Evolutionary conservation across 257 asterid species (phyloP), one percentile per base, ranked within the genome.

Genomic region (Haberlea rhodopensis): DNA sequence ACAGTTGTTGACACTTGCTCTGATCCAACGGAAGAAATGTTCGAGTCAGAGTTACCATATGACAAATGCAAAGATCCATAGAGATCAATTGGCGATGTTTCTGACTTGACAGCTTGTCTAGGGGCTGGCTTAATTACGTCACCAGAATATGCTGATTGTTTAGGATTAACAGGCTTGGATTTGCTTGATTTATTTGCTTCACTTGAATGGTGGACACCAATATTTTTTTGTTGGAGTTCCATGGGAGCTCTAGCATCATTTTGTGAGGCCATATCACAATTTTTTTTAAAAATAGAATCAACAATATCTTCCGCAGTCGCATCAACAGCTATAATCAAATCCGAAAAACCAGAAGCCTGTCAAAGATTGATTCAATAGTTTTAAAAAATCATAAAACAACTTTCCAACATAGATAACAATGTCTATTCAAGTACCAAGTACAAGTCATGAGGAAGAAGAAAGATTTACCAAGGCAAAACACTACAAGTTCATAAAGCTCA

Each of bases 241-340:
- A 62, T 6, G 3, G 82, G 85, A 68, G 76, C 70, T 74, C 80
- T 82, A 25, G 76, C 52, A 66, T 75, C 79, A 71, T 83, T 76
- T 72, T 84, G 81, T 49, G 95, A 74, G 69, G 96, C 90, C 96
- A 88, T 88, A 13, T 29, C 40, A 16, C 54, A 27, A 53, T 40
- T 53, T 52, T 62, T n/a, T 56, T 1, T 49, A 51, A 58, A 37
- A 52, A 56, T 58, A 53, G 66, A 74, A 70, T 53, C 72, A 51
- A 57, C 60, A 49, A 20, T n/a, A n/a, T n/a, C n/a, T n/a, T n/a
- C n/a, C n/a, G n/a, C n/a, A n/a, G n/a, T n/a, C n/a, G n/a, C n/a
- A n/a, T 8, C 64, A 53, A 28, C 26, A 28, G 59, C 63, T 49
- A 34, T 59, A 9, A 40, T 46, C 73, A 32, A 60, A 45, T 23